Base-by-base conservation (phyloP, 2,329 filamentous ascomycete genomes). In the Nigrospora oryzae region DNA sequence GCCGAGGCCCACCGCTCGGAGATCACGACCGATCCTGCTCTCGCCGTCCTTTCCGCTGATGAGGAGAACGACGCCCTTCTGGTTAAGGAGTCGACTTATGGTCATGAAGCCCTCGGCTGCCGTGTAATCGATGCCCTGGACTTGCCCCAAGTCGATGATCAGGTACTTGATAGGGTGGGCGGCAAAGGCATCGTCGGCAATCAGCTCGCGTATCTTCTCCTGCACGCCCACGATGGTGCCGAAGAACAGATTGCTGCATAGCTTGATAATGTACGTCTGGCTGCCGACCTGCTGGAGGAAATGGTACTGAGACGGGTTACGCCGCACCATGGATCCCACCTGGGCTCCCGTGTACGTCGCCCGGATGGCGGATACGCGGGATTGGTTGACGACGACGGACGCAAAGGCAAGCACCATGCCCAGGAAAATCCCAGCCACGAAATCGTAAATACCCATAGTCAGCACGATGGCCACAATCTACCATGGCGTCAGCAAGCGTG, bases 211-310 rank as follows among this genome's bases (percentile, higher is more conserved):
- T 49, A 97, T 90, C 51, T 85, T 85, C 50, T 88, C 86, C 63
- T 98, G 93, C 0, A 98, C 91, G 40, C 88, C 89, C 43, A 96
- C 91, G 52, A 98, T 95, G 3, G 90, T 97, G 14, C 93, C 93
- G 54, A 98, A 98, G 71, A 98, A 98, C n/a, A 98, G 77, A 58
- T 91, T 97, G 0, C 93, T 91, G 0, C 86, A 84, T 14, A 98
- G 75, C 63, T 97, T 97, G 57, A 95, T 85, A 41, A 97, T 83
- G 47, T 87, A 85, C 32, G 94, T 93, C 61, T 98, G 93, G 31
- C 80, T 77, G 3, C 91, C 90, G 14, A 93, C 90, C 52, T 91
- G 78, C 49, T 83, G 83, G 4, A 98, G 71, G 58, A 93, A 98
- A 47, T 86, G 81, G 48, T 90, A 84, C 56, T 98, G 93, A 4